Evolutionary conservation across 495 filamentous ascomycete genomes (phyloP), one percentile per base, ranked within the genome.

Genomic region (Penicillium waksmanii): DNA sequence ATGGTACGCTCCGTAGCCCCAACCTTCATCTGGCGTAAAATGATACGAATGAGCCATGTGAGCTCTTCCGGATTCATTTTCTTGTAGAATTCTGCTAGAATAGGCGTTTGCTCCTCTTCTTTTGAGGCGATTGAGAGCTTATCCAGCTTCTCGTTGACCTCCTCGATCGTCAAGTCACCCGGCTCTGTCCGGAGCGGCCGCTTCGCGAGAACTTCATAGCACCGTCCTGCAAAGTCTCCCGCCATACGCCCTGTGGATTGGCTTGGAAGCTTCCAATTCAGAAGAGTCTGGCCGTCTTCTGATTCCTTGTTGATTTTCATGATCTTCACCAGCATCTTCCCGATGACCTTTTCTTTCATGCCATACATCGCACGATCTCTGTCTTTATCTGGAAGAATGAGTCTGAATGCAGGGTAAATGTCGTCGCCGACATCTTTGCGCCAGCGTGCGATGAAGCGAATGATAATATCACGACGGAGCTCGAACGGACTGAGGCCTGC

Each of bases 21-120:
- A n/a, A 98, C 85, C 73, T 94, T 97, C 95, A 97, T 97, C 70
- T 97, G 91, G 53, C 91, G 91, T 35, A 98, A 80, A 43, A 98
- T 92, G 55, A 98, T 97, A 5, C 95, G 88, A 56, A 98, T 89
- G 53, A 97, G 75, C 95, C 95, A 98, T 81, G 88, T 88, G 36
- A 98, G 71, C 75, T 98, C 95, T 56, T 95, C 89, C 0, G 96
- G 86, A 67, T 95, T 96, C 94, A 97, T 98, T 7, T 85, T 81
- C 44, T 86, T 83, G 71, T 98, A 98, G 70, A 98, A 95, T 43
- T 87, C 80, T 56, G 85, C 78, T 60, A 96, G 84, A 42, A 98
- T 91, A 1, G 85, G 86, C 48, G 89, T 62, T 71, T 97, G 94
- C 55, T 91, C 78, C 23, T 87, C 89, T 80, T 98, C 95, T 56